Base-by-base conservation (phyloP, 148 eudicot genomes). In the Camellia japonica region DNA sequence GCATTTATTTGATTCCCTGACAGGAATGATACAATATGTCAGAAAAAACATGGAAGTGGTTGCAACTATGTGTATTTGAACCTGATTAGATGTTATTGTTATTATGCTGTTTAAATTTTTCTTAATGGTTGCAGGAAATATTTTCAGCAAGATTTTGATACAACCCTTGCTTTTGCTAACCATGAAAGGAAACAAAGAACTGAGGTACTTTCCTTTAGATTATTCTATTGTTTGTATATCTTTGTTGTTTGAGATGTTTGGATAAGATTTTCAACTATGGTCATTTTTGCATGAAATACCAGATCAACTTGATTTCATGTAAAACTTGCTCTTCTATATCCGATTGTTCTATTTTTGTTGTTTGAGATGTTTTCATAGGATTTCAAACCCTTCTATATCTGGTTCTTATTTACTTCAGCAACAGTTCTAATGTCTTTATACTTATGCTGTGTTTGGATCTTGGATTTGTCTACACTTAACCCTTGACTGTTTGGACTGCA, bases 131-230 rank as follows among this genome's bases (percentile, higher is more conserved):
- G 80, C 92, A 95, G 98, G 89, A 93, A 89, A 84, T 82, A 82
- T 88, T 90, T 89, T 86, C 97, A 92, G 88, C 97, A 89, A 80
- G 97, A 93, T 86, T 95, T 95, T 81, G 98, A 95, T 81, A 76
- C 91, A 76, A 91, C 92, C 61, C 93, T 93, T 78, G 98, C 98
- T 62, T 93, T 86, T 78, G 87, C 89, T 62, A 95, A 94, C 83
- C 90, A 91, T 71, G 97, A 94, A 89, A 83, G 98, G 81, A 93
- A 87, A 84, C 98, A 95, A 86, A 87, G 91, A 88, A 87, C 86
- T 59, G 97, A 92, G 98, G 98, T 95, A 90, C 71, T 19, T 83
- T 5, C 62, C 63, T 43, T 23, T 51, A 3, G 52, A 70, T 76
- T 43, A 15, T 60, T 15, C 41, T 52, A 41, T 11, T 63, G 51